phyloP scores from a whole-genome alignment of 2,329 filamentous ascomycete species.

The Monosporascus sp. region DNA sequence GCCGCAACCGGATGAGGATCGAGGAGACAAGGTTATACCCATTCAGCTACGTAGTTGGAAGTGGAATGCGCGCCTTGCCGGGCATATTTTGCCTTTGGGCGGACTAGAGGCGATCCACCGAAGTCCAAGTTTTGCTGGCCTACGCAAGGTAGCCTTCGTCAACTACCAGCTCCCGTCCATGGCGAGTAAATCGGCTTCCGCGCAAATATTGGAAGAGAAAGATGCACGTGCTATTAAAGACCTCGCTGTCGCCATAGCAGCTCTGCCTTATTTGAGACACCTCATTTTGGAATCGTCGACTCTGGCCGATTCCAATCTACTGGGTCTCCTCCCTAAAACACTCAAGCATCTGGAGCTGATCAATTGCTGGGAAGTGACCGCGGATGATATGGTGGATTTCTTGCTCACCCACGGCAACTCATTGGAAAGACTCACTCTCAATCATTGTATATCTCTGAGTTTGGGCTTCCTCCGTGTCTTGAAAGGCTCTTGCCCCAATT shows the following conservation, averaged over 20 bases:
- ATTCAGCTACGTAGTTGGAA: conserved; percentile 50
- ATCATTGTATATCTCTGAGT: conserved; percentile 75
- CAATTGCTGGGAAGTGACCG: conserved; percentile 72
- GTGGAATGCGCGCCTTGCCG: conserved; percentile 54
- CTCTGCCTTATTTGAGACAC: conserved; percentile 58
- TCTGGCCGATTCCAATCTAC: conserved; percentile 60
- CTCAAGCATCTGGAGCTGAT: conserved; percentile 66
- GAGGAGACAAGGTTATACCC: conserved; percentile 26
- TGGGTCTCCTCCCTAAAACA: conserved; percentile 62
- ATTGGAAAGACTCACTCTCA: conserved; percentile 63
- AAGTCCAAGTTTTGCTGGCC: conserved; percentile 47
- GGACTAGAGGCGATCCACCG: conserved; percentile 48
- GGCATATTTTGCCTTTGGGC: conserved; percentile 40
- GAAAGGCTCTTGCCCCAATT: conserved; percentile 60
- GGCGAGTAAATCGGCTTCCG: conserved; percentile 25
- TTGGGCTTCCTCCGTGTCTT: conserved; percentile 68
- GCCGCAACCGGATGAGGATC: conserved; percentile 36
- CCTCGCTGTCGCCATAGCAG: conserved; percentile 42
- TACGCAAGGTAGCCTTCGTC: conserved; percentile 55
- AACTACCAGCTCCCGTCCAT: conserved; percentile 56
- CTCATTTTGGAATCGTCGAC: conserved; percentile 72
- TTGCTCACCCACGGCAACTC: conserved; percentile 61
- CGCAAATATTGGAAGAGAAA: conserved; percentile 14
- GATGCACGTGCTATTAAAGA: conserved; percentile 25
- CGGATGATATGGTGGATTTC: conserved; percentile 60